Evolutionary conservation across 768 basidiomycete species (phyloP).

Genomic region (Dioszegia crocea): DNA sequence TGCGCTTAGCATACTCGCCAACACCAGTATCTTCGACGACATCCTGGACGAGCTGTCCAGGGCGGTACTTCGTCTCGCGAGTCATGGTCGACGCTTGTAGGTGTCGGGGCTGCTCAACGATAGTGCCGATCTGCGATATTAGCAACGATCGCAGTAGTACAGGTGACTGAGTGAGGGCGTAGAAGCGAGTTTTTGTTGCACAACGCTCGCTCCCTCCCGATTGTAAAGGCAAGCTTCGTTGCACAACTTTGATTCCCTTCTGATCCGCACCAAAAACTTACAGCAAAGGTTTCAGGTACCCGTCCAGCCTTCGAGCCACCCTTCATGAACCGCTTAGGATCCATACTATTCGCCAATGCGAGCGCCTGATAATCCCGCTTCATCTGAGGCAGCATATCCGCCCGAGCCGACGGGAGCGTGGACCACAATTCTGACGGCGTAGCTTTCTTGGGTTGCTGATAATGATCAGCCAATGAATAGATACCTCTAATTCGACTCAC

Average conservation of each 20-base stretch:
- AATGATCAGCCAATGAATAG: neutral
- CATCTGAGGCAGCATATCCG: conserved; percentile 46
- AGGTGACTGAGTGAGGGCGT: no score
- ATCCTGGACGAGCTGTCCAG: conserved; percentile 40
- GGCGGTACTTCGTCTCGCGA: conserved; percentile 36
- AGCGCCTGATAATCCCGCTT: conserved; percentile 48
- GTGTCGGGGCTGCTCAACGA: conserved; percentile 42
- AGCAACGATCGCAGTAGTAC: neutral
- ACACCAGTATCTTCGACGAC: conserved; percentile 36
- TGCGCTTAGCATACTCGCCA: conserved; percentile 46
- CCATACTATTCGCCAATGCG: conserved; percentile 43
- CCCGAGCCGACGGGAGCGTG: conserved; percentile 34
- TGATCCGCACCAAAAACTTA: no score
- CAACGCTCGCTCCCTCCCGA: no score
- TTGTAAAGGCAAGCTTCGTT: no score
- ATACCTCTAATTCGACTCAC: conserved; percentile 15
- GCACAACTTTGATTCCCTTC: no score
- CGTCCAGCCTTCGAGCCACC: conserved; percentile 36
- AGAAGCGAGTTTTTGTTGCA: no score
- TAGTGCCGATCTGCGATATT: conserved; percentile 41
- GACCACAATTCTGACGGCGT: conserved; percentile 44
- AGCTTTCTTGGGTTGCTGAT: conserved; percentile 42
- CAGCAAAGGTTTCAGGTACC: conserved; percentile 46
- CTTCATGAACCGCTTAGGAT: conserved; percentile 50
- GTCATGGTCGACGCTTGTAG: conserved; percentile 39